These are phyloP conservation scores for Alternaria viburni DNA, from an alignment of 2,329 filamentous ascomycete genomes.

Conservation along the genomic window DNA sequence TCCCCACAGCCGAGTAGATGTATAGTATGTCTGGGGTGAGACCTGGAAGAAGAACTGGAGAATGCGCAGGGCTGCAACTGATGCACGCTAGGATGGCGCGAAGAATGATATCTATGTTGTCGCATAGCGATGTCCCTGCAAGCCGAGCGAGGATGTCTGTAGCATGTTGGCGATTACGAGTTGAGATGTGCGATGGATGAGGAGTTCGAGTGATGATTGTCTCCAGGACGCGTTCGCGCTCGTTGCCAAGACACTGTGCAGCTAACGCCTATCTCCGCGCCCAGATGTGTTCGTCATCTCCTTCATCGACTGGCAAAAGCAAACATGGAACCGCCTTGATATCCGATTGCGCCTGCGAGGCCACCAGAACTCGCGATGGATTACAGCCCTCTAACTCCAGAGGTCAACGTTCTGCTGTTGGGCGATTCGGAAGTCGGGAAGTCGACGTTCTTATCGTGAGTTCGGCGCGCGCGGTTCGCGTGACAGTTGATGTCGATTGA, in stretches of 20 bases:
- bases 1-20: neutral
- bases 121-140: neutral
- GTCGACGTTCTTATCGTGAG: conserved; percentile 68
- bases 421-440: conserved; percentile 67
- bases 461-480: conserved; percentile 18
- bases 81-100: neutral
- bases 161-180: neutral
- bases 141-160: neutral
- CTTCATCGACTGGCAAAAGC: neutral
- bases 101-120: neutral
- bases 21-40: neutral
- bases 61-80: neutral
- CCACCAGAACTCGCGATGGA: conserved; percentile 23
- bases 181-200: no score
- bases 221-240: neutral
- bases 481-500: neutral
- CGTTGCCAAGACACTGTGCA: conserved; percentile 3
- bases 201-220: neutral
- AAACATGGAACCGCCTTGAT: conserved; percentile 23
- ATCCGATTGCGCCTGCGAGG: neutral
- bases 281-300: neutral
- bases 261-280: conserved; percentile 15
- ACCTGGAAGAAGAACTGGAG: neutral
- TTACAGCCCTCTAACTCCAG: conserved; percentile 24
- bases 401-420: conserved; percentile 59